Conservation (phyloP, 441 rosid species). For the Gossypium aridum region DNA sequence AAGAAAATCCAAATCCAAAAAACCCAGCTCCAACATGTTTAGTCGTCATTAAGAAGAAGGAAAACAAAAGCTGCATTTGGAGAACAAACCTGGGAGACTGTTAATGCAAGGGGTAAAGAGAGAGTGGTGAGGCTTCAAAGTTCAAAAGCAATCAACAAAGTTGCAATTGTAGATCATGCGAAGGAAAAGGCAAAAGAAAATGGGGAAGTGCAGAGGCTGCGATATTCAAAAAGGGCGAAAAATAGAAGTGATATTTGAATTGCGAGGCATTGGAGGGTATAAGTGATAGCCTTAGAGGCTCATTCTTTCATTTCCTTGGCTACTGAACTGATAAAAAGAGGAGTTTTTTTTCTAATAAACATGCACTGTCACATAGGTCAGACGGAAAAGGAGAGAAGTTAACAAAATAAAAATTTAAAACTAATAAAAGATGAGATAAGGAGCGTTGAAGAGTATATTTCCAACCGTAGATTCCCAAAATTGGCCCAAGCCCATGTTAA, state of each 20-base stretch:
- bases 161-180: not conserved
- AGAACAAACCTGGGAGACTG: not conserved
- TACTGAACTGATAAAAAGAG: not conserved
- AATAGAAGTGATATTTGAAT: not conserved
- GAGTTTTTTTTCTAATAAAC: not conserved
- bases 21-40: not conserved
- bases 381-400: not conserved
- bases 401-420: not conserved
- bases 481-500: not conserved
- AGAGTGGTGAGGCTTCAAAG: not conserved
- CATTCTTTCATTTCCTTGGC: not conserved
- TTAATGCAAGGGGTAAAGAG: not conserved
- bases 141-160: not conserved
- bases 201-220: not conserved
- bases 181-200: not conserved
- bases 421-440: not conserved
- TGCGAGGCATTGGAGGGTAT: not conserved
- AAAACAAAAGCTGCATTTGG: not conserved
- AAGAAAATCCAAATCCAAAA: not conserved
- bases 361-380: not conserved
- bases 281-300: not conserved
- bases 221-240: not conserved
- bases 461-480: not conserved
- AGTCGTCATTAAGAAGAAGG: not conserved
- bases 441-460: not conserved